These are phyloP conservation scores for Gyromitra esculenta DNA, from an alignment of 2,329 filamentous ascomycete species.

Conservation along the genomic window DNA sequence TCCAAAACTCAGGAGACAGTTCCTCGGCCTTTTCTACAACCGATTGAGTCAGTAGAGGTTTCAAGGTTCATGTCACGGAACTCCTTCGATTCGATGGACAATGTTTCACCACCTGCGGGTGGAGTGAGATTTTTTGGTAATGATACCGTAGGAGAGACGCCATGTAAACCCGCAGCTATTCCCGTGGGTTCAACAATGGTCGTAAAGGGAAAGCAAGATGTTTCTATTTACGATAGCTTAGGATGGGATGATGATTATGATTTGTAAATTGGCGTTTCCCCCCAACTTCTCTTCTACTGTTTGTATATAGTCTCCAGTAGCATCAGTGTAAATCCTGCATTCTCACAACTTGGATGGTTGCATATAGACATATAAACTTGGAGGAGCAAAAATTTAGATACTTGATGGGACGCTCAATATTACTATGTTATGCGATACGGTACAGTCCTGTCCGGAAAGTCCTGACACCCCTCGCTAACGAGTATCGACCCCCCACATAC, in stretches of 20 bases:
- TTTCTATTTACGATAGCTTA: constrained; percentile 60
- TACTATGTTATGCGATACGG: too few relatives aligned
- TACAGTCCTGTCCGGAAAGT: too few relatives aligned
- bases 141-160: constrained; percentile 35
- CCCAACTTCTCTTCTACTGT: neutral
- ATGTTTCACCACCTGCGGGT: constrained; percentile 38
- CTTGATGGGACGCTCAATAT: neutral
- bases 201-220: constrained; percentile 46
- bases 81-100: constrained; percentile 11
- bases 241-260: constrained; percentile 60
- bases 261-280: constrained; percentile 35
- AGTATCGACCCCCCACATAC: too few relatives aligned
- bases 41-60: neutral
- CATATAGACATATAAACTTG: neutral
- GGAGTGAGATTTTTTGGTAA: constrained; percentile 37
- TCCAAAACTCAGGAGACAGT: constrained; percentile 36
- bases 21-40: constrained; percentile 17
- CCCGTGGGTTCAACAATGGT: neutral
- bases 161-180: constrained; percentile 20
- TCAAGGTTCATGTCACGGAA: constrained; percentile 27
- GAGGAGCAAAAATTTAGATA: neutral
- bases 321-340: neutral
- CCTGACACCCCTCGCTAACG: too few relatives aligned
- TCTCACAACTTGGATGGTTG: neutral
- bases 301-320: neutral